Base-by-base conservation (phyloP, 257 asterid genomes). In the Jacaranda copaia region DNA sequence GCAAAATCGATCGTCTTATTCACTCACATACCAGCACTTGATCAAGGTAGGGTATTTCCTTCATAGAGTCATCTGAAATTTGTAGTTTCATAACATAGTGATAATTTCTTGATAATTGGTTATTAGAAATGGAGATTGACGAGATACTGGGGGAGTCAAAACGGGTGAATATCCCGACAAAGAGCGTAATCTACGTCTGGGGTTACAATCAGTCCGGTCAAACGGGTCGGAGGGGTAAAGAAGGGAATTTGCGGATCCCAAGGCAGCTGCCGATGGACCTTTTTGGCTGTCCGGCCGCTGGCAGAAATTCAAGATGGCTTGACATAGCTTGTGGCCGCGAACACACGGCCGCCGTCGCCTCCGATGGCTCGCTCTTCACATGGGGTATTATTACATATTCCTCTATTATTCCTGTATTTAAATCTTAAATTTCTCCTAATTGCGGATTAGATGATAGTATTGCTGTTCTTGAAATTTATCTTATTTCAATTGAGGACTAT, bases 161-260 rank as follows among this genome's bases (percentile, higher is more conserved):
- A 65, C 69, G 81, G 66, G 83, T 82, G 76, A 85, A 61, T 64
- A 56, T 87, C 65, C 88, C 96, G 51, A 93, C 92, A 8, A 95
- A 91, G 91, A 95, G 96, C 80, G 98, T 96, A 6, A 86, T 95
- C 13, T 93, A 95, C 77, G 87, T 70, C 1, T 95, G 98, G 98
- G 98, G 98, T 36, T 95, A 95, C 83, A 95, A 95, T 70, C 92
- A 91, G 6, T 89, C 98, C 8, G 99, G 99, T 18, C 99, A 95
- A 84, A 95, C 99, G 64, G 99, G 96, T 48, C 86, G 97, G 73
- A 80, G 74, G 77, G 86, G 83, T 8, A 62, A 89, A 56, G 98
- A 89, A 55, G 83, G 81, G 43, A 84, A 73, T 57, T 75, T 95
- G 74, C 82, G 99, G 80, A 85, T 95, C 52, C 99, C 99, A 9